Percentiles rank a stretch among this genome's conserved stretches.
Conservation (phyloP, 345 rosid genomes). For the Trapa bicornis region DNA sequence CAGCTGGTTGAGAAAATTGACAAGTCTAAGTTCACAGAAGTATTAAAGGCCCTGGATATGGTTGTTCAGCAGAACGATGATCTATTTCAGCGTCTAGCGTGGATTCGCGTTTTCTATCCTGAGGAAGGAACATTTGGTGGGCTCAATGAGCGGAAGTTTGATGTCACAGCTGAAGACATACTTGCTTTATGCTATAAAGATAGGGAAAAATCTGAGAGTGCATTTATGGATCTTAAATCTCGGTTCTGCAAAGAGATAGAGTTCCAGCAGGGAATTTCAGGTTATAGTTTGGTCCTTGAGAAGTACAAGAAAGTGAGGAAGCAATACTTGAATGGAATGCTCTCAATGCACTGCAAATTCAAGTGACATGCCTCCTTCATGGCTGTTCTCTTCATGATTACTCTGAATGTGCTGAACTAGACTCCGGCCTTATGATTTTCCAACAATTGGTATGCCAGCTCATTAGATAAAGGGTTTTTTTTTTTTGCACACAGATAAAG, state of each 20-base stretch:
- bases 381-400: not conserved
- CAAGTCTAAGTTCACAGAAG: constrained; percentile 20
- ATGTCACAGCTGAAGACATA: constrained; percentile 12
- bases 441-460: too few species aligned
- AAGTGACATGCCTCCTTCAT: not conserved
- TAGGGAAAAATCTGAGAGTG: constrained; percentile 19
- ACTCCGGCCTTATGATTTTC: too few species aligned
- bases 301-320: constrained; percentile 35
- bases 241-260: constrained; percentile 31
- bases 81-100: constrained; percentile 25
- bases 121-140: constrained; percentile 13
- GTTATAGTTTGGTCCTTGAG: constrained; percentile 24
- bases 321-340: constrained; percentile 47
- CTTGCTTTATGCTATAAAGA: constrained; percentile 13
- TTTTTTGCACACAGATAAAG: too few species aligned
- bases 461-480: too few species aligned
- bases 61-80: constrained; percentile 20
- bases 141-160: constrained; percentile 7
- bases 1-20: constrained; percentile 23
- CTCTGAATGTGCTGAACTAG: not conserved
- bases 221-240: constrained; percentile 21
- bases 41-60: constrained; percentile 18
- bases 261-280: constrained; percentile 22
- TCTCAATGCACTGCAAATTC: constrained; percentile 25
- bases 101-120: constrained; percentile 28